Percentiles rank a stretch among this genome's conserved stretches.
phyloP scores from a whole-genome alignment of 2,329 filamentous ascomycete genomes.

The Colletotrichum endophyticum region DNA sequence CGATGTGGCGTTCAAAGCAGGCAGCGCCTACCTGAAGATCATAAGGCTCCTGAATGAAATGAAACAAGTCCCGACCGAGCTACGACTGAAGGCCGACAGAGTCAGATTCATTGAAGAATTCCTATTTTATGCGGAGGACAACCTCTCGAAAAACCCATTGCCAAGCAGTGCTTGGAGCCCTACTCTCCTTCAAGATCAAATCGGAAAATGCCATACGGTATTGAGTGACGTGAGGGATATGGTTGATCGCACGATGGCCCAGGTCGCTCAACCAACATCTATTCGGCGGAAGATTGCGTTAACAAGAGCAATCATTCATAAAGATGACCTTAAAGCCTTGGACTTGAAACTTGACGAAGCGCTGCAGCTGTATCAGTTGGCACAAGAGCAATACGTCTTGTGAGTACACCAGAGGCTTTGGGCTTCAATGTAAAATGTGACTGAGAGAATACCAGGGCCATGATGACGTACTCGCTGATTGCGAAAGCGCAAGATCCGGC shows the following conservation, averaged over 20 bases:
- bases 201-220: accelerated
- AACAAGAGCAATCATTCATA: neutral
- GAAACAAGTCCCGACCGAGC: neutral
- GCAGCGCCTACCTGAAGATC: neutral
- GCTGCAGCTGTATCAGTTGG: neutral
- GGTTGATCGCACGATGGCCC: neutral
- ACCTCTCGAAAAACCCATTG: neutral
- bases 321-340: neutral
- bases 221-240: accelerated
- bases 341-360: neutral
- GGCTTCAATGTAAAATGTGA: neutral
- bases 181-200: neutral
- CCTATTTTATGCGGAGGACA: neutral
- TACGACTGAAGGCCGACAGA: neutral
- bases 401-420: neutral
- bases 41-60: neutral
- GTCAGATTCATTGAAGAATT: neutral
- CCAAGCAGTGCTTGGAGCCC: neutral
- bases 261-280: neutral
- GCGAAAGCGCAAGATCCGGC: neutral
- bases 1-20: neutral
- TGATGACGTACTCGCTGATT: neutral
- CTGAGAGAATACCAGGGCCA: neutral
- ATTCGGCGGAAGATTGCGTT: neutral
- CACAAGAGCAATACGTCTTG: neutral